Conservation (phyloP, 1,284 basidiomycete genomes). For the Ganoderma sinense region DNA sequence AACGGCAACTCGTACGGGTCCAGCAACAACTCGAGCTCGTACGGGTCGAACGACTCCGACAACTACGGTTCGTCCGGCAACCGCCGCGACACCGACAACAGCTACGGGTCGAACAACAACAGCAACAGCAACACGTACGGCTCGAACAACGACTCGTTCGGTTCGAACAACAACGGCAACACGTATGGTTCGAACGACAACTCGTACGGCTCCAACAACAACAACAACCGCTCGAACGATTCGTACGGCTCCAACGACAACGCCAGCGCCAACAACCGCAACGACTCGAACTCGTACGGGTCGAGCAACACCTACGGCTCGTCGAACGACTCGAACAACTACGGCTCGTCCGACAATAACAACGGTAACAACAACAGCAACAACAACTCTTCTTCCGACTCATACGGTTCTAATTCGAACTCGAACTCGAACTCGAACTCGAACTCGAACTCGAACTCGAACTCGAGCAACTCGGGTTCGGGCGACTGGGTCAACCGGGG, state of each 20-base stretch:
- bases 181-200: conserved; percentile 20
- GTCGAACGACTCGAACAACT: conserved; percentile 25
- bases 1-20: too few species aligned
- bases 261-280: conserved; percentile 6
- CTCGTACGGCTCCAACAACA: conserved; percentile 17
- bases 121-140: conserved; percentile 7
- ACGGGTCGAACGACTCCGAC: conserved; percentile 8
- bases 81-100: conserved; percentile 16
- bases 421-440: conserved; percentile 31
- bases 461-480: conserved; percentile 28
- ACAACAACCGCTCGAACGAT: conserved; percentile 14
- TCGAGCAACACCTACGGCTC: conserved; percentile 16
- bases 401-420: conserved; percentile 31
- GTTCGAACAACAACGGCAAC: not conserved
- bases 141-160: not conserved
- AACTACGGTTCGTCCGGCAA: too few species aligned
- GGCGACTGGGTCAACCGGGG: conserved; percentile 50
- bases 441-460: conserved; percentile 31
- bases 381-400: conserved; percentile 31
- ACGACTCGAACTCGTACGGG: conserved; percentile 26
- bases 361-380: conserved; percentile 15
- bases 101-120: conserved; percentile 25
- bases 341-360: conserved; percentile 25
- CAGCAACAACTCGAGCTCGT: not conserved
- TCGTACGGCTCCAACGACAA: conserved; percentile 16